phyloP scores from a whole-genome alignment of 106 monocot genomes.

The Vanilla planifolia region DNA sequence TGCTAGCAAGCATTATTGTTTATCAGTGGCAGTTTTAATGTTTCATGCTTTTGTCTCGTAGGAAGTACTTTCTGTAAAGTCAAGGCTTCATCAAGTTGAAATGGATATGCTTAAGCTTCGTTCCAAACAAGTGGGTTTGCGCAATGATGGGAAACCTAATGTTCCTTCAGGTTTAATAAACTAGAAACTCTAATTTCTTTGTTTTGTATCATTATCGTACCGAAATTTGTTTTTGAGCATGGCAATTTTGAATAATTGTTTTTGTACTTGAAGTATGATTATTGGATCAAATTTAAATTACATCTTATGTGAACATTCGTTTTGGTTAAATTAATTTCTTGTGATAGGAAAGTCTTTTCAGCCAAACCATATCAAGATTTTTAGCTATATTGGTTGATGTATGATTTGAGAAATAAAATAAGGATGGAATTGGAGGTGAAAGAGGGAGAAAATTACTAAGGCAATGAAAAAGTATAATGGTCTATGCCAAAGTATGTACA shows the following conservation, averaged over 20 bases:
- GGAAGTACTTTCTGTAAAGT: conserved; percentile 56
- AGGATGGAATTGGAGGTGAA: too few relatives aligned
- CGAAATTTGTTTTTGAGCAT: not conserved
- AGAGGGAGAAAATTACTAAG: too few relatives aligned
- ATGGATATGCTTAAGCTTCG: conserved; percentile 60
- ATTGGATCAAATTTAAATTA: too few relatives aligned
- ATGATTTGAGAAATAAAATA: too few relatives aligned
- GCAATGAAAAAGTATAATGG: too few relatives aligned
- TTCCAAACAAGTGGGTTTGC: conserved; percentile 35
- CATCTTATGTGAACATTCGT: too few relatives aligned
- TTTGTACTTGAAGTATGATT: too few relatives aligned
- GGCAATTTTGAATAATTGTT: not conserved
- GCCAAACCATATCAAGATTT: too few relatives aligned
- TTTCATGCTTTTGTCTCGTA: conserved; percentile 23
- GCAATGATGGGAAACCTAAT: conserved; percentile 20
- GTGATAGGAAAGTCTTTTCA: too few relatives aligned
- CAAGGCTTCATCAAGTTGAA: conserved; percentile 57
- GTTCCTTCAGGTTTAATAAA: conserved; percentile 13
- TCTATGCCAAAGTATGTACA: too few relatives aligned
- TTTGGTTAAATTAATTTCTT: too few relatives aligned
- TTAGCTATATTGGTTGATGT: too few relatives aligned
- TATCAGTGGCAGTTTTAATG: not conserved
- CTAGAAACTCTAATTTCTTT: not conserved
- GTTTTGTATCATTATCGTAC: not conserved
- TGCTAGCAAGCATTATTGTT: not conserved